Base-by-base conservation (phyloP, 495 filamentous ascomycete species). In the Xylaria acuta region DNA sequence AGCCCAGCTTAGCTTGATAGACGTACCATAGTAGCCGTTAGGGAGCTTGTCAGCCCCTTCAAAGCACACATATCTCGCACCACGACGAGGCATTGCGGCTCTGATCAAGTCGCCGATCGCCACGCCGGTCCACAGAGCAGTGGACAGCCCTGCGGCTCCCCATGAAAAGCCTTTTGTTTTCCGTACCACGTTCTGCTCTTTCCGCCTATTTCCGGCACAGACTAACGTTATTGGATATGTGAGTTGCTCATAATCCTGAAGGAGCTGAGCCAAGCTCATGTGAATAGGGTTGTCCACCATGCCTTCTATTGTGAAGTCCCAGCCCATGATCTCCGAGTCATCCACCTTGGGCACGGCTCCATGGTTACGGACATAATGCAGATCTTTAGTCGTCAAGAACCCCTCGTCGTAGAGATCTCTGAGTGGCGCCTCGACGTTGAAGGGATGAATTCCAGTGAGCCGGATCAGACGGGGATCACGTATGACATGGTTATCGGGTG, bases 81-180 rank as follows among this genome's bases (percentile, higher is more conserved):
- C 88, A 62, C 90, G 88, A 69, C 85, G 82, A 0, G 94, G 94
- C 60, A 83, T 88, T 6, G 94, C 94, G 54, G 83, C 88, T 41
- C 82, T 84, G 8, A 98, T 80, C 8, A 98, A 78, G 66, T 97
- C 93, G 0, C 86, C 84, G 77, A 98, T 89, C 51, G 90, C 78
- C 0, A 95, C 92, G 7, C 95, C 95, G 0, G 95, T 98, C 85
- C 93, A 98, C 1, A 98, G 83, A 0, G 94, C 92, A 0, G 95
- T 98, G 0, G 94, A 97, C 5, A 98, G 78, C 32, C 94, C 95
- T 8, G 93, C 94, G 0, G 95, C 87, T 49, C 95, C 95, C 95
- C 95, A 98, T 65, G 94, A 97, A 83, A 98, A 98, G 0, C 95
- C 95, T 77, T 97, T 97, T 3, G 93, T 92, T 79, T 98, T 98